Evolutionary conservation across 768 basidiomycete species (phyloP).

Genomic region (Pseudohyphozyma bogoriensis): DNA sequence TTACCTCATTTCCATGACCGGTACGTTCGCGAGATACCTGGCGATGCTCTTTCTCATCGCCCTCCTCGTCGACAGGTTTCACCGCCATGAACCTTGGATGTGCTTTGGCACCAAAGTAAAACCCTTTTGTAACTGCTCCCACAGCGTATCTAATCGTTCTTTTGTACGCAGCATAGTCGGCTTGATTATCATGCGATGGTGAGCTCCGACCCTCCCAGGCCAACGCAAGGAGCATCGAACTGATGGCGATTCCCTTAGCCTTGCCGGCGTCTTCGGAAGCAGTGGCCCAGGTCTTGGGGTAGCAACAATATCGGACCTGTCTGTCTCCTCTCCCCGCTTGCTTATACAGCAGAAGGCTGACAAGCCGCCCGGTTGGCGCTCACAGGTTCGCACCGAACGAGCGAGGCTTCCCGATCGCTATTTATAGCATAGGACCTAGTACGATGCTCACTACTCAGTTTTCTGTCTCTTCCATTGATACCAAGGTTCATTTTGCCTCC

Average conservation of each 20-base stretch:
- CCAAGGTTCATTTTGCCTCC: neutral
- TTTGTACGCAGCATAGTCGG: neutral
- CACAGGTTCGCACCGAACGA: neutral
- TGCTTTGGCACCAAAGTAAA: neutral
- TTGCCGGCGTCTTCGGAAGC: conserved; percentile 6
- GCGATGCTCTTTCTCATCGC: neutral
- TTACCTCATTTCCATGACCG: neutral
- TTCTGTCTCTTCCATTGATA: neutral
- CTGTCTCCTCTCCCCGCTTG: neutral
- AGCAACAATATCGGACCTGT: conserved; percentile 1
- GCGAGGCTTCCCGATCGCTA: neutral
- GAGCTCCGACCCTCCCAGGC: neutral
- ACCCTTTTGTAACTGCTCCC: neutral
- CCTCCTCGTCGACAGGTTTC: neutral
- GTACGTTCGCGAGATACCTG: no score
- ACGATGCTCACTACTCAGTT: neutral
- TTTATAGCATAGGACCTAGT: conserved; percentile 9
- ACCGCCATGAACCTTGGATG: conserved; percentile 2
- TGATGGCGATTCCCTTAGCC: neutral
- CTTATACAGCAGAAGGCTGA: no score
- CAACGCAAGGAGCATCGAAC: neutral
- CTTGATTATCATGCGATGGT: conserved; percentile 6
- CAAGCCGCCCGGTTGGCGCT: no score
- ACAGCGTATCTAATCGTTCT: neutral
- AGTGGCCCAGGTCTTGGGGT: conserved; percentile 6